phyloP scores from a whole-genome alignment of 1,139 yeast species.

The Spathaspora sp. region DNA sequence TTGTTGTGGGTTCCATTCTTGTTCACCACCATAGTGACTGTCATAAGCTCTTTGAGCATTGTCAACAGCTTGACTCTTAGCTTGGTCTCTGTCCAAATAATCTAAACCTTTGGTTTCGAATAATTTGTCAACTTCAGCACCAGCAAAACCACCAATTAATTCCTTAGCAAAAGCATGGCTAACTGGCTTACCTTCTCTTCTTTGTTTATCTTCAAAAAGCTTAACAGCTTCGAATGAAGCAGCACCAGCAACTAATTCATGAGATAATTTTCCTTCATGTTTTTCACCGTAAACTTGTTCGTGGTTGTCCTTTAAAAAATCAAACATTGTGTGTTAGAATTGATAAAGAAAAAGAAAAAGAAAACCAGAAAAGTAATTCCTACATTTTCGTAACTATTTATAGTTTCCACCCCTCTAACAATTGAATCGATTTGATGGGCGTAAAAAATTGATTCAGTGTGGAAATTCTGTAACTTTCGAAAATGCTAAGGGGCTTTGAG shows the following conservation, averaged over 20 bases:
- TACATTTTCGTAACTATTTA: neutral
- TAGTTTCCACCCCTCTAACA: neutral
- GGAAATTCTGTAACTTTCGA: neutral
- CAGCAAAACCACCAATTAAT: conserved; percentile 30
- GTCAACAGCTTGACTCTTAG: conserved; percentile 25
- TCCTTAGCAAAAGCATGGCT: conserved; percentile 32
- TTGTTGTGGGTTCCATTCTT: conserved; percentile 29
- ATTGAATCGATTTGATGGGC: neutral
- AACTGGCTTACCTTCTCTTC: conserved; percentile 34
- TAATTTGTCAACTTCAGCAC: conserved; percentile 35
- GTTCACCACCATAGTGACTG: conserved; percentile 27
- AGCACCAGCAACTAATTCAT: conserved; percentile 35
- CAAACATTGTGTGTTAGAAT: conserved; percentile 15
- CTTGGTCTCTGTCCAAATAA: conserved; percentile 28
- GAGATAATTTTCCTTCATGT: conserved; percentile 33
- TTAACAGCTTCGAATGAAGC: conserved; percentile 35
- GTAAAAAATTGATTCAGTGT: neutral
- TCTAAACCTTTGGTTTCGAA: conserved; percentile 36
- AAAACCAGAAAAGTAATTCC: neutral
- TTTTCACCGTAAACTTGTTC: conserved; percentile 35
- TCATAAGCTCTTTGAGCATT: conserved; percentile 25
- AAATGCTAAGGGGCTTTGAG: neutral
- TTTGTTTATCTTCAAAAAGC: conserved; percentile 32
- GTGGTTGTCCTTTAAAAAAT: conserved; percentile 43
- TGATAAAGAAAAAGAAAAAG: neutral